Evolutionary conservation across 495 filamentous ascomycete species (phyloP), one percentile per base, ranked within the genome.

Genomic region (Xylaria sp.): DNA sequence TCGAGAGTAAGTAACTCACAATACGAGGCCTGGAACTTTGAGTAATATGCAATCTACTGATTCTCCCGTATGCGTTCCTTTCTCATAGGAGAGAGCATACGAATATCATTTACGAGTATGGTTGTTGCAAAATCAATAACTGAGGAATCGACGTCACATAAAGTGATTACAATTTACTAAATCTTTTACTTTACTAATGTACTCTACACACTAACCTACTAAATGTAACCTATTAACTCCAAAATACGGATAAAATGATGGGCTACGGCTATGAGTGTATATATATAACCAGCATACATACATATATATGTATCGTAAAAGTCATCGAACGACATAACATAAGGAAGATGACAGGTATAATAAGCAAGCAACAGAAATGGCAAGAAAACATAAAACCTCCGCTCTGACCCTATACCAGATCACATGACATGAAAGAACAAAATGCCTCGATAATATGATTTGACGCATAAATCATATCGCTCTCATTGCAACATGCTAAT

Each of bases 361-460:
- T 29, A 14, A 26, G 3, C 1, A 26, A n/a, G 8, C 12, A 53
- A 53, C 50, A 11, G 15, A 53, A 53, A 53, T 14, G 11, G 2
- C 17, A 53, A 55, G 52, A 8, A 3, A 37, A 37, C 4, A 31
- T 55, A 12, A n/a, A 11, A 29, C 14, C 31, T 31, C 31, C 26
- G 12, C 26, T 7, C 17, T 55, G 12, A 31, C 24, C 52, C 52
- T 55, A 17, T 3, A 19, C 21, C 21, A 53, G 21, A 53, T 14
- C 21, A 53, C 50, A 53, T 26, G 24, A 55, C 50, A 3, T 14
- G 15, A 29, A 55, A 41, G 12, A 55, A 31, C 24, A 55, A 37
- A 37, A 59, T 12, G 19, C 57, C 57, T 59, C 33, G 24, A 55
- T 59, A 9, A 59, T 59, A 59, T 59, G 33, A 59, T 11, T 5